Evolutionary conservation across 1,284 basidiomycete genomes (phyloP), one percentile per base, ranked within the genome.

Genomic region (Sphagnurus paluster): DNA sequence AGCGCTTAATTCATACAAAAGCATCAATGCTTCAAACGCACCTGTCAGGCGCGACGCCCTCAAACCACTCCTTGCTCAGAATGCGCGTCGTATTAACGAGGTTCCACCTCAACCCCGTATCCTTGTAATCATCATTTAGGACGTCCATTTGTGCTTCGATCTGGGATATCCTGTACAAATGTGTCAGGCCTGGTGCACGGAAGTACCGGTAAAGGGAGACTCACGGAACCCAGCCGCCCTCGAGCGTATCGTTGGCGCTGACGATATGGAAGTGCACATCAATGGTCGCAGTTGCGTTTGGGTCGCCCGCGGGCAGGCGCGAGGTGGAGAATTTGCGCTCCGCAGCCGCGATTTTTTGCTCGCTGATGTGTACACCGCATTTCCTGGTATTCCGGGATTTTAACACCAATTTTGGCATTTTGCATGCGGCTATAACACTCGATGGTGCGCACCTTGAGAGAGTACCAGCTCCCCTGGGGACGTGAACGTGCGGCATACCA

Each of bases 41-140:
- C 61, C 55, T 61, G 13, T 66, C 63, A 8, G 63, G 62, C 1
- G 58, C 61, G 14, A 67, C 60, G 39, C 61, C 58, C 13, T 56
- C 51, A 55, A 70, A 75, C 71, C 71, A 75, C 10, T 64, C 57
- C 32, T 61, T 40, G 50, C 68, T 73, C 46, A 63, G 46, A 20
- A 68, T 68, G 29, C 63, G 59, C 16, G 65, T 65, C 16, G 66
- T 67, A 32, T 61, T 60, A 44, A 63, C 67, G 23, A 74, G 61
- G 26, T 60, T 64, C 53, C 56, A 68, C 26, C 54, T 54, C 20
- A 70, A 29, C 5, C 65, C 64, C 25, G 64, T 60, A 17, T 39
- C 50, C 20, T 53, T 54, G 39, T 68, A 68, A 42, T 66, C 64
- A 39, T 53, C 43, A 42, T 70, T 69, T 42, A 68, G 32, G 19